phyloP scores from a whole-genome alignment of 805 yeast genomes.

The Candida nonsorbophila region DNA sequence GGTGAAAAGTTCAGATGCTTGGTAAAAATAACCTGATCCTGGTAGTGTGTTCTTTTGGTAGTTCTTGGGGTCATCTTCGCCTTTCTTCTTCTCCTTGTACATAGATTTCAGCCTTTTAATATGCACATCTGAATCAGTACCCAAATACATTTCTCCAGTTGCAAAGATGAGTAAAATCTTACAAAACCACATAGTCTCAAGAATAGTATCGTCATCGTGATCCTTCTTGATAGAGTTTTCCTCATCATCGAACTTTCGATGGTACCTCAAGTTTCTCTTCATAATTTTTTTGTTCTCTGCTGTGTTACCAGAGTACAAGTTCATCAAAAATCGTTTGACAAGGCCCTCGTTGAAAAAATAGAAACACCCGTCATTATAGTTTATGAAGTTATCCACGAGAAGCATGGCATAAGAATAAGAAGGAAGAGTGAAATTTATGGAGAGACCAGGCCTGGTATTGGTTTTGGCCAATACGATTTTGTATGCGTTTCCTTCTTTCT shows the following conservation, averaged over 20 bases:
- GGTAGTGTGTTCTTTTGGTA: conserved; percentile 47
- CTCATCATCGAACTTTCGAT: conserved; percentile 22
- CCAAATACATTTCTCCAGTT: conserved; percentile 77
- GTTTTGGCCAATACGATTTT: conserved; percentile 64
- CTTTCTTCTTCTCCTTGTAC: conserved; percentile 9
- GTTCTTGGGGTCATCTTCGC: conserved; percentile 8
- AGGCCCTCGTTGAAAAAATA: conserved; percentile 81
- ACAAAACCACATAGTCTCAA: conserved; percentile 79
- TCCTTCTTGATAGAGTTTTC: conserved; percentile 40
- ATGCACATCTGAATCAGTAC: conserved; percentile 63
- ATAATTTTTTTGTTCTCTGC: conserved; percentile 33
- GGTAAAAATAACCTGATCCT: conserved; percentile 73
- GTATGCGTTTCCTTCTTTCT: conserved; percentile 74
- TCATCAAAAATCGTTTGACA: conserved; percentile 60
- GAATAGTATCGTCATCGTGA: conserved; percentile 48
- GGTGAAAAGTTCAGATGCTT: conserved; percentile 74
- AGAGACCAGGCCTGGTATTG: conserved; percentile 60
- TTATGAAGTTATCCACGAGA: conserved; percentile 68
- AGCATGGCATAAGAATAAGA: conserved; percentile 72
- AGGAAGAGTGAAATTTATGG: conserved; percentile 69
- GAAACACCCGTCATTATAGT: conserved; percentile 80
- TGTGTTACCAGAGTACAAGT: conserved; percentile 52
- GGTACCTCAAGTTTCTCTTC: conserved; percentile 23
- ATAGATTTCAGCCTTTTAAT: conserved; percentile 33
- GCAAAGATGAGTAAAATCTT: conserved; percentile 70